Base-by-base conservation (phyloP, 1,284 basidiomycete genomes). In the Baeospora myosura region DNA sequence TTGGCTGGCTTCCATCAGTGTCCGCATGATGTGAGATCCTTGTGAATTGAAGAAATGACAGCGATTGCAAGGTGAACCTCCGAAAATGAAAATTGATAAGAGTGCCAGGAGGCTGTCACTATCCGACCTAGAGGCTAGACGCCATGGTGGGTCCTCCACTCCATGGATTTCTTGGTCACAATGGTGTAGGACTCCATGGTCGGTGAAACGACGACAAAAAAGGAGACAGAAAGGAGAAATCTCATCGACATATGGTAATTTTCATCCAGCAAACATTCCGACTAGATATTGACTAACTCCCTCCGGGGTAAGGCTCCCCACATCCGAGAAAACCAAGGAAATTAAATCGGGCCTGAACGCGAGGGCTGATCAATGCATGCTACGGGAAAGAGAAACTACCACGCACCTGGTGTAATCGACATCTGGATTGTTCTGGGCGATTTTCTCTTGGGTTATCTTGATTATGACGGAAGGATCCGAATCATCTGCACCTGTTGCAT, bases 221-320 rank as follows among this genome's bases (percentile, higher is more conserved):
- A 29, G 8, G n/a, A 29, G 26, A 29, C 8, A 8, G 8, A 29
- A n/a, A 29, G 26, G 26, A 29, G 8, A 29, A 8, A 29, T 8
- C 26, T 29, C 26, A n/a, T 29, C n/a, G 26, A n/a, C 8, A n/a
- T 29, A n/a, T 29, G n/a, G 26, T 8, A 8, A 7, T 28, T 28
- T 28, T 59, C 62, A 84, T 53, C 79, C 84, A 49, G 85, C 79
- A 66, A 92, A 93, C 79, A 93, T 91, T 49, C 87, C 86, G 48
- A 93, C 86, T 44, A 93, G 71, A 58, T 91, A 91, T 61, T 90
- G 88, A 58, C 86, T 90, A 39, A 94, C 90, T 43, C 88, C 90
- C 61, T 88, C 85, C 30, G 92, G 92, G 14, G 92, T 94, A 49
- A 96, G 68, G 49, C 89, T 88, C 25, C 92, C 92, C 20, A 94